Evolutionary conservation across 306 rosid genomes (phyloP), one percentile per base, ranked within the genome.

Genomic region (Myrica gale): DNA sequence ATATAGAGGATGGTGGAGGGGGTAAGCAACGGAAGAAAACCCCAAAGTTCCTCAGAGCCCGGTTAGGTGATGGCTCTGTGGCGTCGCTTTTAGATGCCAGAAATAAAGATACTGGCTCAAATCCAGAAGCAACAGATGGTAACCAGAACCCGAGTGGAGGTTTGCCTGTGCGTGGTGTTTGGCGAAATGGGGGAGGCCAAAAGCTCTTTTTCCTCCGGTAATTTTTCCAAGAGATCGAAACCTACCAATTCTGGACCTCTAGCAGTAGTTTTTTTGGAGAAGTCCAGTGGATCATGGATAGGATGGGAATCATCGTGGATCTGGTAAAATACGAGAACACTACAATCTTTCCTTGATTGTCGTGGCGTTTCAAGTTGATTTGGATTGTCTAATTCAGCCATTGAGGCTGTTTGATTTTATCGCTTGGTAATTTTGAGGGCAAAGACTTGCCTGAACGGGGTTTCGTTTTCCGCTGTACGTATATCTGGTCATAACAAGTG

Each of bases 11-110:
- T 21, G 91, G 86, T 78, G 86, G 88, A 73, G 92, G 92, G 74
- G 83, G 83, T 74, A 95, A 90, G 88, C 96, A 92, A 74, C 86
- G 87, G 63, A 95, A 92, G 87, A 95, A 95, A 84, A 72, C 87
- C 44, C 82, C 96, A 0, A 92, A 90, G 79, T 95, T 95, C 74
- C 87, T 85, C 26, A 84, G 97, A 79, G 88, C 82, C 71, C 91
- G 96, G 13, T 84, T 95, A 45, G 99, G 99, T 20, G 96, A 95
- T 85, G 92, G 93, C 43, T 82, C 91, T 56, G 85, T 80, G 19
- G 81, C 87, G 12, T 83, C 92, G 17, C 89, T 79, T 51, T 70
- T 84, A 19, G 93, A 90, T 80, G 21, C 41, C 39, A 81, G 77
- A 53, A 82, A 76, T 61, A 71, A 86, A 41, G 74, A 75, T 69